Conservation (phyloP, 768 basidiomycete species). For the Mycena chlorophos region DNA sequence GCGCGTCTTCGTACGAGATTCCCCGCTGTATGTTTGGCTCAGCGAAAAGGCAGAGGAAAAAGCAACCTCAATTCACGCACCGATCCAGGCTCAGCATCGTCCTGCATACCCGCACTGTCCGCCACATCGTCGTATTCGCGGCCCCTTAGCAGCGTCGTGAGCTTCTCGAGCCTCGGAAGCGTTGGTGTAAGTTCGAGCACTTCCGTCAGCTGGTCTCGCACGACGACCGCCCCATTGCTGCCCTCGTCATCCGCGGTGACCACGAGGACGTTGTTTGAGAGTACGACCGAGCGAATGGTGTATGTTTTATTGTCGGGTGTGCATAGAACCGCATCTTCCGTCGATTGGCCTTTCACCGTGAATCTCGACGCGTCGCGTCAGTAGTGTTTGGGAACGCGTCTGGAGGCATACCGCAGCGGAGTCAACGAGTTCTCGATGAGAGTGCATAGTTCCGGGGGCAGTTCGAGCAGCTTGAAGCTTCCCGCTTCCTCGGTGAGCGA, state of each 20-base stretch:
- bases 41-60: neutral
- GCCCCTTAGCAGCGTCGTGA: conserved; percentile 61
- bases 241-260: conserved; percentile 47
- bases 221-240: conserved; percentile 52
- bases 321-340: conserved; percentile 90
- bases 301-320: conserved; percentile 75
- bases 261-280: conserved; percentile 87
- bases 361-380: conserved; percentile 44
- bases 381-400: conserved; percentile 10
- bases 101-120: conserved; percentile 45
- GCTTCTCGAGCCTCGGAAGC: conserved; percentile 75
- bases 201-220: conserved; percentile 80
- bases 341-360: conserved; percentile 75
- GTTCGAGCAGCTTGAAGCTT: conserved; percentile 69
- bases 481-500: conserved; percentile 48
- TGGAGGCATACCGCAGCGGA: conserved; percentile 31
- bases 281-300: conserved; percentile 75
- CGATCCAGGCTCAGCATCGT: conserved; percentile 26
- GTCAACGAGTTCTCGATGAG: conserved; percentile 55
- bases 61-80: conserved; percentile 8
- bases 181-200: conserved; percentile 77
- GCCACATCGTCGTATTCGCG: conserved; percentile 72
- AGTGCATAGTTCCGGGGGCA: conserved; percentile 66
- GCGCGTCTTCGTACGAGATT: conserved; percentile 65
- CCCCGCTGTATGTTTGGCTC: conserved; percentile 30